These are phyloP conservation scores for Suhomyces coccinellae DNA, from an alignment of 1,139 yeast species.

Conservation along the genomic window DNA sequence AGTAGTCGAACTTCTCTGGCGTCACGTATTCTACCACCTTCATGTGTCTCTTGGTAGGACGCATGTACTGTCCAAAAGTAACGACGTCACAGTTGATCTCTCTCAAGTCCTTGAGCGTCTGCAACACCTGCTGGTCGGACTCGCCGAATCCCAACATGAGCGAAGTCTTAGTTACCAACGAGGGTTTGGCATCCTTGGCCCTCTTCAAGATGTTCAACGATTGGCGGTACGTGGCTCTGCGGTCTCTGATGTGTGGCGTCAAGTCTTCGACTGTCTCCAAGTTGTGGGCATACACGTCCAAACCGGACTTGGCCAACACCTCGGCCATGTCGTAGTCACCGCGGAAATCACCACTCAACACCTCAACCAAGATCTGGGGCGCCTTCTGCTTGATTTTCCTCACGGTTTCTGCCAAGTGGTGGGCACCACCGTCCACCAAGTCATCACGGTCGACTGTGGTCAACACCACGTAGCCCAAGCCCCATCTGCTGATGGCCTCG, in stretches of 20 bases:
- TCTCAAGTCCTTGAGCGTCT: slow-evolving; percentile 75
- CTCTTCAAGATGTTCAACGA: slow-evolving; percentile 72
- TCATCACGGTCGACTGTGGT: slow-evolving; percentile 99
- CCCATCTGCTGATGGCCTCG: slow-evolving; percentile 97
- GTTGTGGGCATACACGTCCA: slow-evolving; percentile 97
- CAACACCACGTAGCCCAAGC: slow-evolving; percentile 93
- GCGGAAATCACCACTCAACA: slow-evolving; percentile 91
- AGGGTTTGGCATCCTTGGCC: slow-evolving; percentile 78
- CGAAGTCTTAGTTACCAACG: slow-evolving; percentile 87
- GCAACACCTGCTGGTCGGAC: slow-evolving; percentile 81
- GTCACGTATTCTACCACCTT: slow-evolving; percentile 93
- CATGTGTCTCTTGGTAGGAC: slow-evolving; percentile 98
- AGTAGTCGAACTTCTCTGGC: slow-evolving; percentile 93
- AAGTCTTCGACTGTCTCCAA: slow-evolving; percentile 93
- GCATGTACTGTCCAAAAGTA: slow-evolving; percentile 98
- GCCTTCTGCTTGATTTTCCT: slow-evolving; percentile 80
- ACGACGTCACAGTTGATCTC: slow-evolving; percentile 85
- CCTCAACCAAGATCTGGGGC: slow-evolving; percentile 89
- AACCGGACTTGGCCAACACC: slow-evolving; percentile 78
- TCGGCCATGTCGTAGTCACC: slow-evolving; percentile 85
- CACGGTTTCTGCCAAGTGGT: slow-evolving; percentile 89
- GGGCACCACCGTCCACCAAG: slow-evolving; percentile 87
- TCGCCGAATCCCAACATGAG: slow-evolving; percentile 98
- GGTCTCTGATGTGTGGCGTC: slow-evolving; percentile 93
- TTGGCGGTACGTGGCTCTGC: slow-evolving; percentile 94